A percentile compares a stretch with the other conserved stretches of the same genome.
These are phyloP conservation scores for Taphrina communis DNA, from an alignment of 1,139 yeast species.

Conservation along the genomic window DNA sequence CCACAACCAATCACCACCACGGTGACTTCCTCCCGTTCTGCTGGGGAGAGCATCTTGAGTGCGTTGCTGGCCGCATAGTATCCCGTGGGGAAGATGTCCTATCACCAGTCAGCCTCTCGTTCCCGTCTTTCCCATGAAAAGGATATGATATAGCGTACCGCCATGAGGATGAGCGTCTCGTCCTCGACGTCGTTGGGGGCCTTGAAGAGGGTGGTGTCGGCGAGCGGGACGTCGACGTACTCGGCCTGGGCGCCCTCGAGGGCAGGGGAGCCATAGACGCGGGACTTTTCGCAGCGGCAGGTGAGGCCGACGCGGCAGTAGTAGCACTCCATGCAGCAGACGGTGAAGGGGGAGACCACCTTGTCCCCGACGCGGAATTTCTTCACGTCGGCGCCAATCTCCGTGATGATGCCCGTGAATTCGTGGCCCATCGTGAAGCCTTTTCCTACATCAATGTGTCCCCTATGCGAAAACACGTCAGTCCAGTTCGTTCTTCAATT, in stretches of 20 bases:
- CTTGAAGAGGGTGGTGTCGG: slow-evolving; percentile 50
- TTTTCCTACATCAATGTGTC: slow-evolving; percentile 24
- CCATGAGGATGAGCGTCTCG: slow-evolving; percentile 31
- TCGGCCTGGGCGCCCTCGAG: slow-evolving; percentile 69
- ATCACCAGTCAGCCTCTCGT: background rate
- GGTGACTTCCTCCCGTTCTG: slow-evolving; percentile 49
- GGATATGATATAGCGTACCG: background rate
- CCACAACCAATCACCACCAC: slow-evolving; percentile 63
- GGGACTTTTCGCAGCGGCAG: slow-evolving; percentile 60
- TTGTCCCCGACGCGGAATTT: slow-evolving; percentile 52
- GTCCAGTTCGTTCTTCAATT: background rate
- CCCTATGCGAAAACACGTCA: background rate
- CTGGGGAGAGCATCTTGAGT: slow-evolving; percentile 49
- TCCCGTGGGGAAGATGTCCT: slow-evolving; percentile 71
- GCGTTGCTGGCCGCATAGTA: slow-evolving; percentile 61
- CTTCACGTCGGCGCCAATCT: slow-evolving; percentile 53
- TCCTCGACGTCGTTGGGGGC: slow-evolving; percentile 28
- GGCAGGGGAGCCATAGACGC: slow-evolving; percentile 62
- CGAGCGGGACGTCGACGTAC: slow-evolving; percentile 65
- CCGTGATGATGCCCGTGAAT: slow-evolving; percentile 56
- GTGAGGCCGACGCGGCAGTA: slow-evolving; percentile 61
- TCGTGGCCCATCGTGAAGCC: slow-evolving; percentile 64
- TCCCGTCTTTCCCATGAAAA: background rate
- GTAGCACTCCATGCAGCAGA: slow-evolving; percentile 60
- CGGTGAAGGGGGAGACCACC: slow-evolving; percentile 48